Percentiles rank a stretch among this genome's conserved stretches.
These are phyloP conservation scores for Kokia cookei DNA, from an alignment of 441 rosid species.

Conservation along the genomic window DNA sequence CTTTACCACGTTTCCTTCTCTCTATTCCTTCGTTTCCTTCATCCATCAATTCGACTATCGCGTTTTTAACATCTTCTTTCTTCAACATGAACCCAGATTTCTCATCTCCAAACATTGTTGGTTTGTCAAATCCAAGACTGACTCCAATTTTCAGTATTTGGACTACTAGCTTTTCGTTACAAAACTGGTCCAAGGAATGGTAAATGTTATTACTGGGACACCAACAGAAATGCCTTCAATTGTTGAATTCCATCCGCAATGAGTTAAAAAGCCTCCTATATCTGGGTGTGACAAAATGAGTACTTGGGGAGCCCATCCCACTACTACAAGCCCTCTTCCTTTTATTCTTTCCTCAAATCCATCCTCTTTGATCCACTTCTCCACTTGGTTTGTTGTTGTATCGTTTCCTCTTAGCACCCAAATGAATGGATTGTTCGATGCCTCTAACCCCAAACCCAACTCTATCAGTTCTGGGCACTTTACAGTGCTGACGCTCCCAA, in stretches of 20 bases:
- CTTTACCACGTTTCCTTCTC: constrained; percentile 34
- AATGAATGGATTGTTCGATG: constrained; percentile 31
- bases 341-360: constrained; percentile 26
- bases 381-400: constrained; percentile 20
- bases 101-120: constrained; percentile 22
- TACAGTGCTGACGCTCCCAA: constrained; percentile 28
- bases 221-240: not conserved
- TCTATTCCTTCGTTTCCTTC: constrained; percentile 30
- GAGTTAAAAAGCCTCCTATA: constrained; percentile 48
- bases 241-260: constrained; percentile 29
- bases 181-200: not conserved
- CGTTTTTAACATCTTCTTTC: constrained; percentile 27
- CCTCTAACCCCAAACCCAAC: constrained; percentile 34
- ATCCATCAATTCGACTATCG: constrained; percentile 32
- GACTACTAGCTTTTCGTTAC: not conserved
- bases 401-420: constrained; percentile 30
- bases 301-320: constrained; percentile 55
- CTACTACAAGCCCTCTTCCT: constrained; percentile 34
- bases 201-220: not conserved
- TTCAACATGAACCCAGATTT: constrained; percentile 19
- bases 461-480: constrained; percentile 21
- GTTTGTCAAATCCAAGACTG: constrained; percentile 20
- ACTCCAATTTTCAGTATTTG: constrained; percentile 15
- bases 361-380: constrained; percentile 21
- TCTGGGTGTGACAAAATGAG: constrained; percentile 40